Conservation (phyloP, 495 filamentous ascomycete genomes). For the Letharia columbiana region DNA sequence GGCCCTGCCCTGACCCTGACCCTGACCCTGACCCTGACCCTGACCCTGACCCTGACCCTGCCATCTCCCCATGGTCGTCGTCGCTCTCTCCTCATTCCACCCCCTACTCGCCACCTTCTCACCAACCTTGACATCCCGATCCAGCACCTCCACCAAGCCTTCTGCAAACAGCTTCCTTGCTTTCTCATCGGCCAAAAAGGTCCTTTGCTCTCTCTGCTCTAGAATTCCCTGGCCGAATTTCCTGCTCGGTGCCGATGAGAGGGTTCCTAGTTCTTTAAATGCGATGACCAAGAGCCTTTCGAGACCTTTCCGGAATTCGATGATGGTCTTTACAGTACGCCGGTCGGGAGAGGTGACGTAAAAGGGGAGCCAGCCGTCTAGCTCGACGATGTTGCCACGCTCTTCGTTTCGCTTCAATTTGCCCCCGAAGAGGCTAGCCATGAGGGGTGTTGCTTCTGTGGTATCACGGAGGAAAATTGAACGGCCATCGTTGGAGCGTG, state of each 20-base stretch:
- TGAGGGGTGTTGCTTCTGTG: slow-evolving; percentile 38
- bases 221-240: not conserved
- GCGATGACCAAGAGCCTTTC: slow-evolving; percentile 24
- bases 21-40: no score
- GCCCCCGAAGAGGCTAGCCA: slow-evolving; percentile 45
- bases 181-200: slow-evolving; percentile 35
- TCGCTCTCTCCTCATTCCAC: slow-evolving; percentile 8
- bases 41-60: not conserved
- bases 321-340: slow-evolving; percentile 32
- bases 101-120: slow-evolving; percentile 14
- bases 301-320: slow-evolving; percentile 40
- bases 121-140: slow-evolving; percentile 20
- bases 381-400: slow-evolving; percentile 30
- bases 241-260: not conserved
- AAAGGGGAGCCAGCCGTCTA: slow-evolving; percentile 46
- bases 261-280: slow-evolving; percentile 21
- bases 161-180: slow-evolving; percentile 33
- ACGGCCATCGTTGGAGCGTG: slow-evolving; percentile 36
- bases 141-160: slow-evolving; percentile 36
- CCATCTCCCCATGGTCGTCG: not conserved
- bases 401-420: slow-evolving; percentile 24
- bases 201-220: slow-evolving; percentile 10
- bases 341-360: slow-evolving; percentile 25
- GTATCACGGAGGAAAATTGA: slow-evolving; percentile 38
- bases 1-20: not conserved